Evolutionary conservation across 2,329 filamentous ascomycete species (phyloP).

Genomic region (Calonectria fujianensis): DNA sequence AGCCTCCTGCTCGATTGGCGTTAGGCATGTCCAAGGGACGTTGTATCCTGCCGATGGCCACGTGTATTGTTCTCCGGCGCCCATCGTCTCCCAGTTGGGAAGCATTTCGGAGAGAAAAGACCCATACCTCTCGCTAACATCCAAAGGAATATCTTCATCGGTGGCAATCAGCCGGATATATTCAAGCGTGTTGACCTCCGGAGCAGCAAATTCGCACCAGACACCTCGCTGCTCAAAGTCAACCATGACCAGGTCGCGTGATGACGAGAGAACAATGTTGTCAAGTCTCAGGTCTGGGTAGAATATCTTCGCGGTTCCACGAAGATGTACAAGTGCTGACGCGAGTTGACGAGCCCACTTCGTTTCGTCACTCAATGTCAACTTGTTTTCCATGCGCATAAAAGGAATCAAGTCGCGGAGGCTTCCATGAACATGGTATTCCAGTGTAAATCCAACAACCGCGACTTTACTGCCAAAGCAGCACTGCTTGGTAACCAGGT

Average conservation of each 20-base stretch:
- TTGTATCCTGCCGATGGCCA: constrained; percentile 73
- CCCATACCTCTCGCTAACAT: constrained; percentile 64
- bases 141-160: constrained; percentile 66
- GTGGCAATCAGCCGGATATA: constrained; percentile 73
- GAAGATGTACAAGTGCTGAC: constrained; percentile 70
- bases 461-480: constrained; percentile 74
- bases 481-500: constrained; percentile 74
- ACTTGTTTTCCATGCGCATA: constrained; percentile 66
- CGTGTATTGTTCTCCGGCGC: constrained; percentile 65
- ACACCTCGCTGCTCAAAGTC: constrained; percentile 79
- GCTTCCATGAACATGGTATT: constrained; percentile 72
- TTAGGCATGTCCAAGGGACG: constrained; percentile 73
- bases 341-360: constrained; percentile 74
- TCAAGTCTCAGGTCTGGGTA: constrained; percentile 77
- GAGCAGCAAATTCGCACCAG: constrained; percentile 77
- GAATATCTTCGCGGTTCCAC: constrained; percentile 66
- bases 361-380: constrained; percentile 67
- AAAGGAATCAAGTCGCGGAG: constrained; percentile 74
- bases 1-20: constrained; percentile 70
- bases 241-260: constrained; percentile 71
- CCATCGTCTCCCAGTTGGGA: constrained; percentile 66
- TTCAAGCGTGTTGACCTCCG: constrained; percentile 76
- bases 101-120: constrained; percentile 65
- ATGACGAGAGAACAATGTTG: constrained; percentile 72
- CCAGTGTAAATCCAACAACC: constrained; percentile 74